These are phyloP conservation scores for Eudorina sp. DNA, from an alignment of 139 green algal species.

Conservation along the genomic window DNA sequence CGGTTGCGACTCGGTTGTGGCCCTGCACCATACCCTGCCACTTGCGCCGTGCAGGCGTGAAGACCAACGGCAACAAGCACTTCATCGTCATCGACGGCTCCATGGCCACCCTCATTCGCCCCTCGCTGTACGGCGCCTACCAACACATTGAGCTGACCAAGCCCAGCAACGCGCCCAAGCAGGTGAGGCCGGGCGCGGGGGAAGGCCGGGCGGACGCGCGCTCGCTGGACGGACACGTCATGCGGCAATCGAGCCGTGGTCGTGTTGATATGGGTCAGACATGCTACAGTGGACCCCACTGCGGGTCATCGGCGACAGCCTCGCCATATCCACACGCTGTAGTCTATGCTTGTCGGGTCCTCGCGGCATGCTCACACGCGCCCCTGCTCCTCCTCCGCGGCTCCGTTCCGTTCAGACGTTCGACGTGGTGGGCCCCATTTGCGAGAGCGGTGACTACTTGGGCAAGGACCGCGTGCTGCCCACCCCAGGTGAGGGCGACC, in stretches of 20 bases:
- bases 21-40: neutral
- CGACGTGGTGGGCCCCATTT: constrained; percentile 96
- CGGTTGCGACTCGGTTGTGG: too few relatives aligned
- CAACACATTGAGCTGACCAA: constrained; percentile 97
- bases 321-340: too few relatives aligned
- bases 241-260: too few relatives aligned
- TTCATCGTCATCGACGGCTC: constrained; percentile 97
- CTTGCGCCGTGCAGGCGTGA: constrained; percentile 74
- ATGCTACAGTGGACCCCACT: too few relatives aligned
- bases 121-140: constrained; percentile 92
- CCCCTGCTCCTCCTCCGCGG: neutral
- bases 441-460: constrained; percentile 97
- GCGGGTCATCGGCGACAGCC: too few relatives aligned
- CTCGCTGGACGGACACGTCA: too few relatives aligned
- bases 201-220: too few relatives aligned
- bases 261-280: too few relatives aligned
- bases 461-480: constrained; percentile 89
- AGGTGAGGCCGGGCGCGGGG: too few relatives aligned
- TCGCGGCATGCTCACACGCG: neutral
- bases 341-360: neutral
- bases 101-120: constrained; percentile 96
- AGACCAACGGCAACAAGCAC: constrained; percentile 98
- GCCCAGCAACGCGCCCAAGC: constrained; percentile 61
- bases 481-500: constrained; percentile 74
- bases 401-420: too few relatives aligned